Conservation (phyloP, 352 stramenopile genomes). For the Thalassiosira delicatula region DNA sequence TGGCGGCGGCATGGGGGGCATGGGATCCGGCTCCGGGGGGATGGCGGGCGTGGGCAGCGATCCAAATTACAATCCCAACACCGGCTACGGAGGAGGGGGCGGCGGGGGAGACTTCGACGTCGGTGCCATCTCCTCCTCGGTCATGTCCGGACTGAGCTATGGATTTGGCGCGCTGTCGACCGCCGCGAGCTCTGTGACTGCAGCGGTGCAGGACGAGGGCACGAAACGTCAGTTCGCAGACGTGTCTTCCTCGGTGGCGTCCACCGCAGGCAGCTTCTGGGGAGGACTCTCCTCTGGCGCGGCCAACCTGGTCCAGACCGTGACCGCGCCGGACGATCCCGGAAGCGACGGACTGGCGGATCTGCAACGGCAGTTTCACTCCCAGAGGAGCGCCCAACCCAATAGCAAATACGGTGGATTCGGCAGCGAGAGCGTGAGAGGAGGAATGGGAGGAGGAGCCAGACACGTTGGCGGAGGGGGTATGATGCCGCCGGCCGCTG, state of each 20-base stretch:
- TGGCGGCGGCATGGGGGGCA: conserved; percentile 50
- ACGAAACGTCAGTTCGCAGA: conserved; percentile 52
- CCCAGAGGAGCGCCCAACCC: conserved; percentile 64
- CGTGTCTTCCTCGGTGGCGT: conserved; percentile 40
- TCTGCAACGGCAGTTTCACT: conserved; percentile 75
- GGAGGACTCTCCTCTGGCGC: conserved; percentile 62
- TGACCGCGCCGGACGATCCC: conserved; percentile 62
- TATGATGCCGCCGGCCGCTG: conserved; percentile 6
- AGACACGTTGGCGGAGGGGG: no score
- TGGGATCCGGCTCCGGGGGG: conserved; percentile 19
- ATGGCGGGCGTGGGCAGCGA: conserved; percentile 85
- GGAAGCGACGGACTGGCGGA: conserved; percentile 71
- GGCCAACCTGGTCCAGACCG: conserved; percentile 57
- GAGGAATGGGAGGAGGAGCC: conserved; percentile 16
- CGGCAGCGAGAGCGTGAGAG: conserved; percentile 61
- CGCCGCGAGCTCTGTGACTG: conserved; percentile 48
- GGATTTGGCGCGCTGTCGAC: conserved; percentile 67
- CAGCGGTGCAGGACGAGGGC: conserved; percentile 63
- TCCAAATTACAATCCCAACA: conserved; percentile 83
- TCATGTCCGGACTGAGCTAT: conserved; percentile 71
- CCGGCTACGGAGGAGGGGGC: conserved; percentile 71
- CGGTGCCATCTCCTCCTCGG: conserved; percentile 48
- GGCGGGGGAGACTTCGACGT: conserved; percentile 52
- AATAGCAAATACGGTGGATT: conserved; percentile 79
- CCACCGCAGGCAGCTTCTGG: conserved; percentile 77